Base-by-base conservation (phyloP, 2,329 filamentous ascomycete genomes). In the Claviceps capensis region DNA sequence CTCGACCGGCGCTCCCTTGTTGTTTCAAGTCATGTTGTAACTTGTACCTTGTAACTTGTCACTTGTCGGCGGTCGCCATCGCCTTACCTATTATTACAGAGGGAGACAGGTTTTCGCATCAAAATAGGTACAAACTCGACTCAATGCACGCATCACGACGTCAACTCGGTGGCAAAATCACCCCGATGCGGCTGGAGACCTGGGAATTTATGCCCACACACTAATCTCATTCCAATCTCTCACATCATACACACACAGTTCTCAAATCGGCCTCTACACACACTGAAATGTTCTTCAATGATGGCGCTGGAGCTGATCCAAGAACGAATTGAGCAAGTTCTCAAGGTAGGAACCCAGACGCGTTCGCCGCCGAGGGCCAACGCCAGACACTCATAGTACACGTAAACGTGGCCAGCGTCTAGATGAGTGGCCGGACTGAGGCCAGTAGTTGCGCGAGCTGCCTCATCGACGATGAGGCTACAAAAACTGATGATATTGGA, bases 101-200 rank as follows among this genome's bases (percentile, higher is more conserved):
- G 37, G n/a, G 37, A 40, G 5, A 40, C 37, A 16, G 16, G 16
- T n/a, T 40, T n/a, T 16, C 16, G 38, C 38, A 17, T n/a, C 38
- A 17, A 40, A n/a, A n/a, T 14, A 16, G 16, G n/a, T 40, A 16
- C 38, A 8, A 30, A 6, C 38, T 40, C 38, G 38, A 40, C 38
- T n/a, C 26, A 73, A 16, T 1, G 59, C 65, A 8, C 70, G 71
- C 17, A 75, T 62, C 19, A 69, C 70, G 58, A 74, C 1, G 59
- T 60, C 47, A 60, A 53, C 48, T 61, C 55, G 44, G 56, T 60
- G 0, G 77, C 78, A 60, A 79, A 65, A 64, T 82, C 79, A 51
- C 82, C 79, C 78, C 73, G 50, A 80, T 77, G 0, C 78, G 1
- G 76, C 77, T 57, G 81, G 74, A 77, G 76, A 0, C 76, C 77